phyloP scores from a whole-genome alignment of 1,139 yeast species.

The Sugiyamaella pinicola region DNA sequence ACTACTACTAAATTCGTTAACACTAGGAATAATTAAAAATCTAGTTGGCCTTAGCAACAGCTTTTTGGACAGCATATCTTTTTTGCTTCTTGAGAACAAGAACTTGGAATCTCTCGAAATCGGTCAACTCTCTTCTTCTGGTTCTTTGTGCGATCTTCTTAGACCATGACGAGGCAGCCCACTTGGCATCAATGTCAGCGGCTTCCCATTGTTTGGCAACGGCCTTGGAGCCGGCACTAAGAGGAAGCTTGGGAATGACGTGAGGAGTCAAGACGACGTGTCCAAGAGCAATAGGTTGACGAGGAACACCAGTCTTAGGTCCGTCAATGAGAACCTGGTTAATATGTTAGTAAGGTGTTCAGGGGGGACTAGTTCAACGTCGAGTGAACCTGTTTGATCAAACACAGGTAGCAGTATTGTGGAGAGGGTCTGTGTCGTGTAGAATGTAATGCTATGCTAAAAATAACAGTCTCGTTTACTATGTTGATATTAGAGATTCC shows the following conservation, averaged over 20 bases:
- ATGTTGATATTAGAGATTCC: no score
- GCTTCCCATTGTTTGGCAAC: constrained; percentile 94
- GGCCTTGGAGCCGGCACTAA: constrained; percentile 87
- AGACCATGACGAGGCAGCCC: constrained; percentile 96
- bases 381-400: no score
- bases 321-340: constrained; percentile 92
- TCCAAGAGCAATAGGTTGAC: constrained; percentile 88
- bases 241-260: constrained; percentile 82
- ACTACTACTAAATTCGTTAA: constrained; percentile 17
- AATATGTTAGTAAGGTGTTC: constrained; percentile 17
- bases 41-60: constrained; percentile 72
- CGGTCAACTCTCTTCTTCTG: constrained; percentile 89
- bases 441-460: no score
- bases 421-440: no score
- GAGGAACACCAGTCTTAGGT: constrained; percentile 81
- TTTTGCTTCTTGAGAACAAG: constrained; percentile 95
- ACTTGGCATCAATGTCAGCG: constrained; percentile 83
- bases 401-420: not conserved
- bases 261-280: constrained; percentile 92
- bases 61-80: constrained; percentile 91
- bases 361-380: no score
- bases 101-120: constrained; percentile 99
- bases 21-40: constrained; percentile 15
- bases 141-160: constrained; percentile 95
- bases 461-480: no score